Conservation (phyloP, 2,329 filamentous ascomycete species). For the Fusarium protoensiforme region DNA sequence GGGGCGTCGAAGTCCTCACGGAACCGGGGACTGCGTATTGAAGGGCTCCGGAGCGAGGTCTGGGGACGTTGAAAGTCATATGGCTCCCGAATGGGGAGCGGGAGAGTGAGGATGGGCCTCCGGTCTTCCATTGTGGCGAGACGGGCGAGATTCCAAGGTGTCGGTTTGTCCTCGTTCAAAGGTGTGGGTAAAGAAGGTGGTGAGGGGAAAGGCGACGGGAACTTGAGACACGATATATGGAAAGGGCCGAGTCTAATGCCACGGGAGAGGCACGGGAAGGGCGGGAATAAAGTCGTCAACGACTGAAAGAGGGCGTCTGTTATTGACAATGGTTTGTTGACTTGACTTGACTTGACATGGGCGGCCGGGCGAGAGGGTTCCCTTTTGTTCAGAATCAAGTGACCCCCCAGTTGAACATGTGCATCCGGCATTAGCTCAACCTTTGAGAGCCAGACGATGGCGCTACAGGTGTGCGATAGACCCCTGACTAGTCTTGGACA, state of each 20-base stretch:
- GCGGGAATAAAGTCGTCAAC: conserved; percentile 5
- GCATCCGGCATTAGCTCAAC: conserved; percentile 33
- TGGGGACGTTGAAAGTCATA: conserved; percentile 33
- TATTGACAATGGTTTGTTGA: conserved; percentile 28
- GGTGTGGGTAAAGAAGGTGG: not conserved
- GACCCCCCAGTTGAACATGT: conserved; percentile 30
- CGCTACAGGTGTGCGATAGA: conserved; percentile 34
- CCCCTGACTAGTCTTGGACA: conserved; percentile 43
- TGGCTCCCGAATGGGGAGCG: conserved; percentile 39
- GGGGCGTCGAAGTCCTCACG: conserved; percentile 53
- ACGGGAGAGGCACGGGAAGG: not conserved
- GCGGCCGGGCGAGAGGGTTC: conserved; percentile 18
- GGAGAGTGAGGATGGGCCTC: conserved; percentile 42
- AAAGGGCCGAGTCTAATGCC: not conserved
- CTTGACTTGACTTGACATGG: conserved; percentile 17
- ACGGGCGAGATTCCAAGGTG: conserved; percentile 22
- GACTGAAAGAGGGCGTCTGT: conserved; percentile 3
- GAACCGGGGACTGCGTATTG: conserved; percentile 48
- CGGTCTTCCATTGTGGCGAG: conserved; percentile 41
- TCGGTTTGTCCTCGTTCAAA: conserved; percentile 1
- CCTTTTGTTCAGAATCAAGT: conserved; percentile 29
- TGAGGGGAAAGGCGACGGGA: not conserved
- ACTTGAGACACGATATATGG: conserved; percentile 16
- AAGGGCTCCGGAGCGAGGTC: conserved; percentile 32
- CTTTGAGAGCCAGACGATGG: conserved; percentile 24